Conservation (phyloP, 805 yeast species). For the Yarrowia porcina region DNA sequence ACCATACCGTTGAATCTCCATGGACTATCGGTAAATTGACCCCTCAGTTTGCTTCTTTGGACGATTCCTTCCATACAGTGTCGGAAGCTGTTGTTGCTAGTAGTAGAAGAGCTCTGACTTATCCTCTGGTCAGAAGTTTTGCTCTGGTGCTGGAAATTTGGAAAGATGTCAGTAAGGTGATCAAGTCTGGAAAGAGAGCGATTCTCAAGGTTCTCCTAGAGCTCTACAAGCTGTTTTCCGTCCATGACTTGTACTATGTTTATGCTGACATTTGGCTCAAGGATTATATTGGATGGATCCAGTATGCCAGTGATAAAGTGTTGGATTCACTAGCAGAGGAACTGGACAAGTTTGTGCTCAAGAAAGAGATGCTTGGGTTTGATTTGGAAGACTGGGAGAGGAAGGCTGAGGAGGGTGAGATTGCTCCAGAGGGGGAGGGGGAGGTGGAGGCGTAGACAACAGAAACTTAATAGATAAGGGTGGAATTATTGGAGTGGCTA, state of each 20-base stretch:
- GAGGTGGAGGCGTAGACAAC: too few species aligned
- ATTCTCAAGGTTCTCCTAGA: constrained; percentile 59
- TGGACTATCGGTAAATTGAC: constrained; percentile 89
- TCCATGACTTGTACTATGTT: constrained; percentile 78
- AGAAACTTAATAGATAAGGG: too few species aligned
- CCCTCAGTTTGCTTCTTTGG: constrained; percentile 75
- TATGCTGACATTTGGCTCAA: constrained; percentile 74
- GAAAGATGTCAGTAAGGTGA: constrained; percentile 65
- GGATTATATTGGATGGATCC: constrained; percentile 73
- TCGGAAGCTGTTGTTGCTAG: constrained; percentile 57
- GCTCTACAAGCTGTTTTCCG: constrained; percentile 59
- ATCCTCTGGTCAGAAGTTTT: constrained; percentile 76
- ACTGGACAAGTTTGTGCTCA: constrained; percentile 39
- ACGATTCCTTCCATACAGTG: constrained; percentile 46
- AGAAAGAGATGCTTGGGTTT: constrained; percentile 32
- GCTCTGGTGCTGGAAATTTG: constrained; percentile 59
- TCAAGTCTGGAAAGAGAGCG: constrained; percentile 66
- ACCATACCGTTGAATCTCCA: constrained; percentile 76
- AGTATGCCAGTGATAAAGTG: constrained; percentile 54
- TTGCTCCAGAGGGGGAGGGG: not conserved
- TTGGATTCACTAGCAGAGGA: constrained; percentile 67
- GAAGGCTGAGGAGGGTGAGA: constrained; percentile 23
- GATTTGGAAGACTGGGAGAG: constrained; percentile 33
- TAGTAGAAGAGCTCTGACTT: constrained; percentile 68
- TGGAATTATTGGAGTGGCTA: too few species aligned